Evolutionary conservation across 1,284 basidiomycete genomes (phyloP), one percentile per base, ranked within the genome.

Genomic region (Porogramme epimiltina): DNA sequence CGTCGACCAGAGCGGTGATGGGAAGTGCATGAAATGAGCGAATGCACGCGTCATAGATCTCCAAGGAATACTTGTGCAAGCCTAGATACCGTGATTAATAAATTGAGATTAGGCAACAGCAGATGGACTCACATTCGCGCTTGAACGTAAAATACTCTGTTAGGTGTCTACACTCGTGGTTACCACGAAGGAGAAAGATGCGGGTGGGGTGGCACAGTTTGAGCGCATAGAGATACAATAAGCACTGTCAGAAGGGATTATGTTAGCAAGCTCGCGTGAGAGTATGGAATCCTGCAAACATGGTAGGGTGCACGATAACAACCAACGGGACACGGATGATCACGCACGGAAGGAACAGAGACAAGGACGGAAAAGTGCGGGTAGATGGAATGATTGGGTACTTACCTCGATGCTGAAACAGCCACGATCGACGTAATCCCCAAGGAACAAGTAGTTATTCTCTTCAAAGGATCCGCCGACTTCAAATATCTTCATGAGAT

Each of bases 341-440:
- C 39, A 23, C 8, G 28, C 33, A 20, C 4, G 16, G 3, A 42
- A 20, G 40, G 25, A 16, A 37, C 28, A n/a, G n/a, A n/a, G n/a
- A n/a, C n/a, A n/a, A n/a, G 18, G 37, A 33, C 20, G n/a, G 6
- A 23, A 8, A 33, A 16, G 23, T 16, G 24, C 26, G 2, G 16
- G 16, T 23, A 26, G 24, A 18, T 10, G 28, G 19, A 28, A 40
- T 22, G 25, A 4, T 9, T 18, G 37, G 70, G 11, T 2, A 65
- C 77, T 56, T 48, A 93, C 93, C 79, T 97, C 95, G 64, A 97
- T 95, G 18, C 92, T 91, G 72, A 97, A 98, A 74, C 90, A 89
- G 23, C 97, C 96, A 51, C 96, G 85, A 75, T 99, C 97, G 43
- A 99, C 96, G 70, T 99, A 99, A 73, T 99, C 96, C 45, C 96